A percentile compares a stretch with the other conserved stretches of the same genome.
phyloP scores from a whole-genome alignment of 352 stramenopile species.

The Globisporangium middletonii region DNA sequence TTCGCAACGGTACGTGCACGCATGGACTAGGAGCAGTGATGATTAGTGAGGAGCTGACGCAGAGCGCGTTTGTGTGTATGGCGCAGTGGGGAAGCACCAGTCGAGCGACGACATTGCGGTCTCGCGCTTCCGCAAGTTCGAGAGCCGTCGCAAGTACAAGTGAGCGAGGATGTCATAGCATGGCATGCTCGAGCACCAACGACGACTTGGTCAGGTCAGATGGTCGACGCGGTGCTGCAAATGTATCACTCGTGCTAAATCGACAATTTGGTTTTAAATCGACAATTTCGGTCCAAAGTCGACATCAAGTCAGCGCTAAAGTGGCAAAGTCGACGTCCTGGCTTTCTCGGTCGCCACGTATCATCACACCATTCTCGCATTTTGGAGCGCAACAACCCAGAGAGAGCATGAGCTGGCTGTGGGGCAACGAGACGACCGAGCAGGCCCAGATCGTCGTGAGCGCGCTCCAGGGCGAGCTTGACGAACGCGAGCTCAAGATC shows the following conservation, averaged over 20 bases:
- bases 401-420: constrained; percentile 66
- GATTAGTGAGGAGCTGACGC: not conserved
- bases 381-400: no score
- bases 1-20: constrained; percentile 35
- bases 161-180: constrained; percentile 3
- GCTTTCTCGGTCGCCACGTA: no score
- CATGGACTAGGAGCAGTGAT: not conserved
- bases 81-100: constrained; percentile 50
- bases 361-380: no score
- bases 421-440: constrained; percentile 80
- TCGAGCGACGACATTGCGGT: constrained; percentile 59
- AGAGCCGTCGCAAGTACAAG: constrained; percentile 46
- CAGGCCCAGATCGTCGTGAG: constrained; percentile 83
- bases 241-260: no score
- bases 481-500: constrained; percentile 79
- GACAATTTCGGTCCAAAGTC: no score
- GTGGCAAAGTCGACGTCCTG: no score
- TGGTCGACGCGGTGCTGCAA: no score
- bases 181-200: no score
- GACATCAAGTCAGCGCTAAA: no score
- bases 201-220: no score
- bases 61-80: not conserved
- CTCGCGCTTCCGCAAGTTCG: constrained; percentile 65
- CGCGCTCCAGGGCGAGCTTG: constrained; percentile 71
- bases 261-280: no score